Conservation (phyloP, 352 stramenopile genomes). For the Phytophthora hibernalis region DNA sequence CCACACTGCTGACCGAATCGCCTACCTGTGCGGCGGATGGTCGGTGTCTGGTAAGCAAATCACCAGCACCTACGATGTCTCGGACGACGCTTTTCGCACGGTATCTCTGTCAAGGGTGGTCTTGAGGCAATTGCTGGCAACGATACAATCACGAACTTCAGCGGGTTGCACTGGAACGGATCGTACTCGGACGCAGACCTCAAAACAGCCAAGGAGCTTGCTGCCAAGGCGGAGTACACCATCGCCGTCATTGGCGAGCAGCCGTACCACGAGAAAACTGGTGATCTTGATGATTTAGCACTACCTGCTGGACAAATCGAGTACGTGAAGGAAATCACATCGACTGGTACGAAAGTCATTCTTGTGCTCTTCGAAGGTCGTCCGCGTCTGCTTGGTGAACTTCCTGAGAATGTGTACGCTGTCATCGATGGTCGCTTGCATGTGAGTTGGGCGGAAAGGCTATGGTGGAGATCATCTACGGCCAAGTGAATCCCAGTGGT, state of each 20-base stretch:
- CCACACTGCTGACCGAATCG: conserved; percentile 35
- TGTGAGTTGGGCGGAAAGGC: conserved; percentile 76
- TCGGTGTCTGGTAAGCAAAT: conserved; percentile 70
- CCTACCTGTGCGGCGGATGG: conserved; percentile 40
- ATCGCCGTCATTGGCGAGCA: conserved; percentile 80
- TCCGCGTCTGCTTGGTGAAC: conserved; percentile 67
- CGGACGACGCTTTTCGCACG: conserved; percentile 60
- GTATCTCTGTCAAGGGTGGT: conserved; percentile 59
- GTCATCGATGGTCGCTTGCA: conserved; percentile 72
- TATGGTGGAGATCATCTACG: conserved; percentile 84
- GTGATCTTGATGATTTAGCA: conserved; percentile 74
- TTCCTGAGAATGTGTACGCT: conserved; percentile 57
- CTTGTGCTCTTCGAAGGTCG: conserved; percentile 76
- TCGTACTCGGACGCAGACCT: conserved; percentile 48
- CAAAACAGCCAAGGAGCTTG: conserved; percentile 54
- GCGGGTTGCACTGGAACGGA: conserved; percentile 50
- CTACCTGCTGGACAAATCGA: conserved; percentile 70
- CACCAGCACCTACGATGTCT: too few species aligned
- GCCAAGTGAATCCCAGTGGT: conserved; percentile 77
- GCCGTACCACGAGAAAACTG: conserved; percentile 81
- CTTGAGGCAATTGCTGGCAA: conserved; percentile 40
- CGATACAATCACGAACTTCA: conserved; percentile 58
- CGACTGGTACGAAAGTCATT: conserved; percentile 74
- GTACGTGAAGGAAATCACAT: conserved; percentile 70
- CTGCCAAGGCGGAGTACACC: conserved; percentile 52